A percentile compares a stretch with the other conserved stretches of the same genome.
Conservation (phyloP, 1,284 basidiomycete genomes). For the Heliocybe sulcata region DNA sequence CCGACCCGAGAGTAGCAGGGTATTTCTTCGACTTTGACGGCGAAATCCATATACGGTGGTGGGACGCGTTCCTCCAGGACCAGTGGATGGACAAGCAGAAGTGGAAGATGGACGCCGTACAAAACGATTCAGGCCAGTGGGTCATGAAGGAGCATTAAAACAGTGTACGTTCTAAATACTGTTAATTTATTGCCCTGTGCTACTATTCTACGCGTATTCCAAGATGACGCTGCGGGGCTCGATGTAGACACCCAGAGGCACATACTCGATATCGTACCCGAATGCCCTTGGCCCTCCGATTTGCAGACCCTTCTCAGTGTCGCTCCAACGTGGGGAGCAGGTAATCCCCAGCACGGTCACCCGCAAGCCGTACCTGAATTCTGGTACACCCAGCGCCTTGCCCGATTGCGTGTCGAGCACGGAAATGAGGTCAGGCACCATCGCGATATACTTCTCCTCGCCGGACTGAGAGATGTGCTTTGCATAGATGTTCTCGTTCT, state of each 20-base stretch:
- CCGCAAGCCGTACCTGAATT: slow-evolving; percentile 25
- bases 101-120: slow-evolving; percentile 27
- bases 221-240: slow-evolving; percentile 8
- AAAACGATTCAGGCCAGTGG: slow-evolving; percentile 23
- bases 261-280: slow-evolving; percentile 10
- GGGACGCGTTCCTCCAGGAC: slow-evolving; percentile 34
- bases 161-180: not conserved
- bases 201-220: slow-evolving; percentile 5
- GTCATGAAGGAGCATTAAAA: slow-evolving; percentile 12
- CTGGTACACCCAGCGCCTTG: slow-evolving; percentile 22
- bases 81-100: slow-evolving; percentile 35
- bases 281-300: slow-evolving; percentile 17
- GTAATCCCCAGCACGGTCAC: slow-evolving; percentile 27
- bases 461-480: slow-evolving; percentile 6
- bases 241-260: slow-evolving; percentile 6
- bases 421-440: slow-evolving; percentile 30
- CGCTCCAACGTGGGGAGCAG: slow-evolving; percentile 24
- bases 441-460: slow-evolving; percentile 15
- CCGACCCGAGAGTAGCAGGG: slow-evolving; percentile 33
- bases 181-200: not conserved
- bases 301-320: slow-evolving; percentile 23
- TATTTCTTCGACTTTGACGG: slow-evolving; percentile 29
- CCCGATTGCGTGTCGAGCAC: slow-evolving; percentile 26
- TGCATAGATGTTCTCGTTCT: slow-evolving; percentile 27
- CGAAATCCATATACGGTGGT: slow-evolving; percentile 33